phyloP scores from a whole-genome alignment of 2,329 filamentous ascomycete species.

The Penicillium sp. region DNA sequence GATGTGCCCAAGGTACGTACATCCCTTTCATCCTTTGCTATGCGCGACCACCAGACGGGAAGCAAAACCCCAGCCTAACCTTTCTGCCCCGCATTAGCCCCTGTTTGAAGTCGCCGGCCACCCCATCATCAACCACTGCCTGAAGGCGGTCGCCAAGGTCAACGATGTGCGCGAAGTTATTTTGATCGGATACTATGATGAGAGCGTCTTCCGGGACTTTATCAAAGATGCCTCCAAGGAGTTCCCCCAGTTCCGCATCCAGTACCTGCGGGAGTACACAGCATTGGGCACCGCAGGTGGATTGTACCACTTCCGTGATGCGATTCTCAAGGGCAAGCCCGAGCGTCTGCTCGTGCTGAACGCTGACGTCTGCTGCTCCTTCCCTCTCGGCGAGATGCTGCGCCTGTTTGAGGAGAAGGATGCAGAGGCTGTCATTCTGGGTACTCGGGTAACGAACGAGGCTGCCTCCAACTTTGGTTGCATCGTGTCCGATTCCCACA shows the following conservation, averaged over 20 bases:
- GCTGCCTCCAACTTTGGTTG: conserved; percentile 96
- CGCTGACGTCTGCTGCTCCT: conserved; percentile 97
- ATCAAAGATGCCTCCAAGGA: conserved; percentile 86
- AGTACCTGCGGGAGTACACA: conserved; percentile 97
- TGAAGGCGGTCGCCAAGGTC: conserved; percentile 87
- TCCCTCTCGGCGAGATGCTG: conserved; percentile 94
- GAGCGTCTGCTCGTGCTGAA: conserved; percentile 97
- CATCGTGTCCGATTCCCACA: conserved; percentile 92
- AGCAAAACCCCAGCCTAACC: conserved; percentile 12
- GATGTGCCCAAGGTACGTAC: conserved; percentile 85
- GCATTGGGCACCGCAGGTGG: conserved; percentile 94
- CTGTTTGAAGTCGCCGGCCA: conserved; percentile 98
- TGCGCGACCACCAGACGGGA: conserved; percentile 9
- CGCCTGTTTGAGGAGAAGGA: conserved; percentile 92
- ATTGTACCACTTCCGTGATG: conserved; percentile 98
- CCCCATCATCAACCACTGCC: conserved; percentile 97
- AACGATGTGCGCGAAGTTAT: conserved; percentile 93
- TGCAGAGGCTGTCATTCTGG: conserved; percentile 93
- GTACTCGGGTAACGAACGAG: conserved; percentile 87
- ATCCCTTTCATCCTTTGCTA: conserved; percentile 18
- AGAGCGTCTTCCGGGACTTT: conserved; percentile 94
- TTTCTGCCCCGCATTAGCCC: conserved; percentile 59
- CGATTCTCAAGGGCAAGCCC: conserved; percentile 92
- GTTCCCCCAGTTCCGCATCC: conserved; percentile 86
- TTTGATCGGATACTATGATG: conserved; percentile 98